A percentile compares a stretch with the other conserved stretches of the same genome.
Conservation (phyloP, 1,284 basidiomycete species). For the Peniophora sp. region DNA sequence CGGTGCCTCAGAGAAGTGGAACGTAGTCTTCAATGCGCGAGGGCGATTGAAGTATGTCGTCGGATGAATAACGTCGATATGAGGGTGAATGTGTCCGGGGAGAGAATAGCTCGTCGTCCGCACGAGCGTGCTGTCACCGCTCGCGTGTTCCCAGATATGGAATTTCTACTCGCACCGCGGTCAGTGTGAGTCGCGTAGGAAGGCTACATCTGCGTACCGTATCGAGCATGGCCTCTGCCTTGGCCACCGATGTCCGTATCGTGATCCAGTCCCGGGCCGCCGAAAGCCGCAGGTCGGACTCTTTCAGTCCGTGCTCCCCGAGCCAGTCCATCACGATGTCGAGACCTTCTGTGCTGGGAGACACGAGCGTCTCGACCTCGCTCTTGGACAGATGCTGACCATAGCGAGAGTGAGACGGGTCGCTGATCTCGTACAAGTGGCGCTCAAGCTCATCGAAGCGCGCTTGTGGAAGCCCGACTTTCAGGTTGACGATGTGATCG, state of each 20-base stretch:
- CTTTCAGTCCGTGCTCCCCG: slow-evolving; percentile 40
- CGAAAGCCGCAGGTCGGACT: slow-evolving; percentile 40
- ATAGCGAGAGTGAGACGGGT: slow-evolving; percentile 34
- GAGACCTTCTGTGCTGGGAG: slow-evolving; percentile 47
- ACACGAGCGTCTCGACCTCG: slow-evolving; percentile 52
- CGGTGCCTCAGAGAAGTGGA: slow-evolving; percentile 24
- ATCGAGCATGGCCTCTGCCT: slow-evolving; percentile 38
- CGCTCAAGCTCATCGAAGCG: slow-evolving; percentile 51
- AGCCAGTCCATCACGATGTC: slow-evolving; percentile 55
- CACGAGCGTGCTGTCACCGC: slow-evolving; percentile 45
- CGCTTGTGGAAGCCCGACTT: slow-evolving; percentile 58
- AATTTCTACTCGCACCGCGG: slow-evolving; percentile 7
- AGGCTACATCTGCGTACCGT: slow-evolving; percentile 3
- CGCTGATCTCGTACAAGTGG: slow-evolving; percentile 60
- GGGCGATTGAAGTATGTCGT: slow-evolving; percentile 63
- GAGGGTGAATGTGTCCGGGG: slow-evolving; percentile 49
- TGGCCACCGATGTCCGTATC: slow-evolving; percentile 45
- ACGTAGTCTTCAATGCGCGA: slow-evolving; percentile 36
- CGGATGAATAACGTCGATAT: slow-evolving; percentile 67
- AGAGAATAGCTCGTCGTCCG: slow-evolving; percentile 66
- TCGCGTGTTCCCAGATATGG: slow-evolving; percentile 43
- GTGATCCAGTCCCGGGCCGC: slow-evolving; percentile 64
- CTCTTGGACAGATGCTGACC: slow-evolving; percentile 60
- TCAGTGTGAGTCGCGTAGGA: not conserved
- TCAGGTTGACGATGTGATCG: slow-evolving; percentile 44